Conservation (phyloP, 2,329 filamentous ascomycete species). For the Fusarium cyanostomum region DNA sequence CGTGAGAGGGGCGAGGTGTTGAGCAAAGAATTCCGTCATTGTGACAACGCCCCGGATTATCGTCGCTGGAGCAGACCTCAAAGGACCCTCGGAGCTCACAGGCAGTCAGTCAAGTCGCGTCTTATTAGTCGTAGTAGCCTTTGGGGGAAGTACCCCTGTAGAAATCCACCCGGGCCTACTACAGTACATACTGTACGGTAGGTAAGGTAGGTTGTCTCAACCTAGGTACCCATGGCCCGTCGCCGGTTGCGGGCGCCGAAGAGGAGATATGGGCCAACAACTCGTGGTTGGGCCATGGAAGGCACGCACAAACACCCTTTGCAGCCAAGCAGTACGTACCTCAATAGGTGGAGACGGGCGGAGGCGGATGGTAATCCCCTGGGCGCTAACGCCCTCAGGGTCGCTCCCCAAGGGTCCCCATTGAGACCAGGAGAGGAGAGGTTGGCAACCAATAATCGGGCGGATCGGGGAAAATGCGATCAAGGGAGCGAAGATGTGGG, state of each 20-base stretch:
- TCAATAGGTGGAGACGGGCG: constrained; percentile 27
- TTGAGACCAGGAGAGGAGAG: constrained; percentile 39
- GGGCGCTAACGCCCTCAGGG: constrained; percentile 36
- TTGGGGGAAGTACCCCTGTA: constrained; percentile 30
- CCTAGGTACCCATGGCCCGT: constrained; percentile 14
- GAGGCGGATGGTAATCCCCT: constrained; percentile 36
- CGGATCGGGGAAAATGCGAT: constrained; percentile 44
- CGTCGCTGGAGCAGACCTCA: background rate
- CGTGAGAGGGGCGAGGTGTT: constrained; percentile 14
- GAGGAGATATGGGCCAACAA: constrained; percentile 19
- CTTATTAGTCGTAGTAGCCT: constrained; percentile 9
- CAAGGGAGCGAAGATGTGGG: constrained; percentile 23
- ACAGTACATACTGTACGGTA: too few species aligned
- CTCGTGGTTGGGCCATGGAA: constrained; percentile 7
- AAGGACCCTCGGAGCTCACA: constrained; percentile 5
- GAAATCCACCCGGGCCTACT: background rate
- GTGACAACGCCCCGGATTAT: constrained; percentile 20
- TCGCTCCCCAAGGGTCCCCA: constrained; percentile 45
- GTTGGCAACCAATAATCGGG: constrained; percentile 49
- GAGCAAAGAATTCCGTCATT: constrained; percentile 35
- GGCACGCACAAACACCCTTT: constrained; percentile 23
- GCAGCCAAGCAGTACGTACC: background rate
- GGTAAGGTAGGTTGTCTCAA: constrained; percentile 9
- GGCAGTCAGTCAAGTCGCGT: background rate
- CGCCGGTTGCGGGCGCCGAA: constrained; percentile 29